phyloP scores from a whole-genome alignment of 164 flowering plant genomes.

The Kalanchoe fedtschenkoi region DNA sequence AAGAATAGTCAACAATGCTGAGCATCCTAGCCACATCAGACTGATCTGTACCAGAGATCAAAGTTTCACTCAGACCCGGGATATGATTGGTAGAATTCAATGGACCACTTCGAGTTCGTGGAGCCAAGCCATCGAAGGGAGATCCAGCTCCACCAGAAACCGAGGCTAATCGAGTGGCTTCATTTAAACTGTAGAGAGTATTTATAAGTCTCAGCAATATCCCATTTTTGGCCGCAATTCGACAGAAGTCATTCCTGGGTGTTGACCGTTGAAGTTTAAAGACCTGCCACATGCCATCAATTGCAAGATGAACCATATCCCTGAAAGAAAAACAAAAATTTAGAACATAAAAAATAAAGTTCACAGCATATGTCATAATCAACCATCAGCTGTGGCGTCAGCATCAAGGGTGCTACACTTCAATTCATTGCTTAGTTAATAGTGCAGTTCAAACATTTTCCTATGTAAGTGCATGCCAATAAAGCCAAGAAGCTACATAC shows the following conservation, averaged over 20 bases:
- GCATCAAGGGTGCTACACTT: too few relatives aligned
- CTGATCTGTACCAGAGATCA: conserved; percentile 34
- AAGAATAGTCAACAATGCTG: conserved; percentile 34
- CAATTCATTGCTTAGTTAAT: too few relatives aligned
- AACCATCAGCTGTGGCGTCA: too few relatives aligned
- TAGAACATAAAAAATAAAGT: not conserved
- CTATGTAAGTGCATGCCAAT: too few relatives aligned
- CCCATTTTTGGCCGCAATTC: conserved; percentile 95
- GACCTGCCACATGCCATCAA: conserved; percentile 99
- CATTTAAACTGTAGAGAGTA: conserved; percentile 93
- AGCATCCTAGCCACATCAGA: conserved; percentile 42
- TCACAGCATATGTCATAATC: too few relatives aligned
- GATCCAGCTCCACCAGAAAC: conserved; percentile 51
- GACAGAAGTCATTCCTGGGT: conserved; percentile 89
- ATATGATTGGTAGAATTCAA: conserved; percentile 43
- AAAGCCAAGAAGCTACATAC: too few relatives aligned
- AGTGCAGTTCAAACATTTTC: too few relatives aligned
- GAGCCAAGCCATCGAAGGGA: conserved; percentile 40
- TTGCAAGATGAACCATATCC: conserved; percentile 98
- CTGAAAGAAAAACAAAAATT: conserved; percentile 32
- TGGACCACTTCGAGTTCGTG: conserved; percentile 67
- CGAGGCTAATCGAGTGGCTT: conserved; percentile 87
- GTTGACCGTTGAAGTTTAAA: conserved; percentile 91
- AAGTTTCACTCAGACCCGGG: conserved; percentile 30
- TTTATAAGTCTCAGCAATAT: conserved; percentile 83